These are phyloP conservation scores for Psilocybe subaeruginosa DNA, from an alignment of 768 basidiomycete genomes.

Conservation along the genomic window DNA sequence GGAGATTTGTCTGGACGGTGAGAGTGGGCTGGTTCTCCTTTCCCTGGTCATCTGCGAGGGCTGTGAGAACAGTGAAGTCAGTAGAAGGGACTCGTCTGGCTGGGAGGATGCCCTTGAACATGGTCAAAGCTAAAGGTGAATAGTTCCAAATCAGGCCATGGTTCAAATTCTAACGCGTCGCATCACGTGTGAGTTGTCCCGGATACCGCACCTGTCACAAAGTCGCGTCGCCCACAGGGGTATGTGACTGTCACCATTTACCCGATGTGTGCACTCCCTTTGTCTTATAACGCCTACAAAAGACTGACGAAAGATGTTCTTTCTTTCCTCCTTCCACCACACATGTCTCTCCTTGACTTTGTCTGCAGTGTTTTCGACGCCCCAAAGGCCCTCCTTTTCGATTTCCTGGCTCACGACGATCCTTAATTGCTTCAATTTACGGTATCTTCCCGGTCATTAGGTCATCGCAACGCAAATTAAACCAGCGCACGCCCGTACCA, in stretches of 20 bases:
- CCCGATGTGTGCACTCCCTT: slow-evolving; percentile 11
- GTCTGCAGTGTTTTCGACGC: background rate
- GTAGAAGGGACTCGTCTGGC: slow-evolving; percentile 65
- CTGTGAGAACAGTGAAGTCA: slow-evolving; percentile 76
- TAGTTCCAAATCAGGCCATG: slow-evolving; percentile 33
- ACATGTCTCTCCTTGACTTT: background rate
- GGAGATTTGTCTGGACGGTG: slow-evolving; percentile 17
- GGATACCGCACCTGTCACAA: background rate
- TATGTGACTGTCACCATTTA: slow-evolving; percentile 1
- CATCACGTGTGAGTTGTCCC: slow-evolving; percentile 20
- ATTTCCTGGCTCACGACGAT: background rate
- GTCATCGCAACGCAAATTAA: background rate
- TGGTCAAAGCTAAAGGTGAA: slow-evolving; percentile 37
- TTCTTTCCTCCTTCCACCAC: background rate
- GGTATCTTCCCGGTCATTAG: background rate
- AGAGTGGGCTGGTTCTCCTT: slow-evolving; percentile 70
- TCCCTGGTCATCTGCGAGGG: slow-evolving; percentile 49
- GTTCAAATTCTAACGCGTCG: slow-evolving; percentile 38
- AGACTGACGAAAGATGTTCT: background rate
- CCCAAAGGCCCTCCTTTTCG: background rate
- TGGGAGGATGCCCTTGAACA: slow-evolving; percentile 85
- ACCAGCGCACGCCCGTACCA: background rate
- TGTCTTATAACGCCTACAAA: slow-evolving; percentile 9
- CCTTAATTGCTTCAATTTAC: background rate
- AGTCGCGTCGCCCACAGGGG: background rate